A percentile compares a stretch with the other conserved stretches of the same genome.
These are phyloP conservation scores for Spergularia marina DNA, from an alignment of 148 eudicot species.

Conservation along the genomic window DNA sequence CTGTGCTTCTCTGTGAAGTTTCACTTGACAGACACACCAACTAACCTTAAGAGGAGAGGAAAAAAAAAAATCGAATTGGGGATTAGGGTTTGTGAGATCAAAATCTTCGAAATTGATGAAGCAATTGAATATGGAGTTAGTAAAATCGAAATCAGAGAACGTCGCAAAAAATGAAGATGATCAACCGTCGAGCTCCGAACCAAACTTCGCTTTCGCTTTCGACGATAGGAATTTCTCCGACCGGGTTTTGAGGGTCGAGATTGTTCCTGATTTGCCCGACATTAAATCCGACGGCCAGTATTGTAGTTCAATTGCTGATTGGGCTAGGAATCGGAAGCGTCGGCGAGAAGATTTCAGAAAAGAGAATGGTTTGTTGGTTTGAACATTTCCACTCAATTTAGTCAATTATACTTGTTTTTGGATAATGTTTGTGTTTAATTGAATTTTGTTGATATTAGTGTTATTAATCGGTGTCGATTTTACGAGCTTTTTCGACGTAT, in stretches of 20 bases:
- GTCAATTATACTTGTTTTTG: not conserved
- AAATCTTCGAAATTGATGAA: not conserved
- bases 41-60: not conserved
- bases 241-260: constrained; percentile 57
- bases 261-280: constrained; percentile 41
- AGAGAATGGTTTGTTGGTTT: constrained; percentile 24
- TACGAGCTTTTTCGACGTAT: no score
- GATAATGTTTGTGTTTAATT: not conserved
- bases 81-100: constrained; percentile 19
- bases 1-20: no score
- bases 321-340: constrained; percentile 73
- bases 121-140: constrained; percentile 17
- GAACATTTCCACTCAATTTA: not conserved
- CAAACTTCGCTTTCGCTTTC: constrained; percentile 65
- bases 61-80: constrained; percentile 4
- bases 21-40: not conserved
- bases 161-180: constrained; percentile 4
- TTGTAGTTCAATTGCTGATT: constrained; percentile 37
- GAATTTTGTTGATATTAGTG: not conserved
- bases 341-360: constrained; percentile 47
- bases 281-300: constrained; percentile 35
- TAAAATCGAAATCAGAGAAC: not conserved
- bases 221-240: constrained; percentile 77
- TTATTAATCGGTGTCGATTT: no score
- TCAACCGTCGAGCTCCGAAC: constrained; percentile 16